phyloP scores from a whole-genome alignment of 2,329 filamentous ascomycete species.

The Hypomyces perniciosus region DNA sequence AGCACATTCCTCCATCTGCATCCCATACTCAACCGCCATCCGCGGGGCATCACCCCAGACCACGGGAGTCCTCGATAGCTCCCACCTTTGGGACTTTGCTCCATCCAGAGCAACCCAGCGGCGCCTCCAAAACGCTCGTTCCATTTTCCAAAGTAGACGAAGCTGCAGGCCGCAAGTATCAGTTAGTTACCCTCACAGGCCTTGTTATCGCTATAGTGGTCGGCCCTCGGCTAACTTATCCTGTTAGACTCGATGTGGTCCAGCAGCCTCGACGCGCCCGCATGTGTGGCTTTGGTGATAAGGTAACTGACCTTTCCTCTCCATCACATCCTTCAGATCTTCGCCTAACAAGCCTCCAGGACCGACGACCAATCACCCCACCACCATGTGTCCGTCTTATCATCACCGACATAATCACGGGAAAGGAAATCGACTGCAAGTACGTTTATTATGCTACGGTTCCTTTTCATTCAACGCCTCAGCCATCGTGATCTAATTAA shows the following conservation, averaged over 20 bases:
- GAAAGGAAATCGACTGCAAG: constrained; percentile 79
- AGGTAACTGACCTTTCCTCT: constrained; percentile 48
- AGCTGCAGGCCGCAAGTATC: constrained; percentile 28
- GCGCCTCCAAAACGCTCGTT: constrained; percentile 18
- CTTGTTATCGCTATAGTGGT: not conserved
- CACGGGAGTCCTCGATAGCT: constrained; percentile 19
- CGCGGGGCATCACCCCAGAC: constrained; percentile 15
- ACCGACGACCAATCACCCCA: constrained; percentile 90
- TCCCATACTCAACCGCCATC: not conserved
- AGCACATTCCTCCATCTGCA: not conserved
- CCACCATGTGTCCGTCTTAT: constrained; percentile 85
- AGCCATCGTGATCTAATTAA: not conserved
- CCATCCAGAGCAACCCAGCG: constrained; percentile 3
- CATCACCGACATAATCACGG: constrained; percentile 66
- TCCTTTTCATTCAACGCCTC: not conserved
- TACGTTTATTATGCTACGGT: constrained; percentile 37
- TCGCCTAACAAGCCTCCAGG: constrained; percentile 43
- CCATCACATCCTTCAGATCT: not conserved
- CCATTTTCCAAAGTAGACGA: constrained; percentile 31
- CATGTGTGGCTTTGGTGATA: constrained; percentile 99
- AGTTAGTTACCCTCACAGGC: constrained; percentile 21
- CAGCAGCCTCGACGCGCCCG: constrained; percentile 90
- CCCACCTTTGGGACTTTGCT: constrained; percentile 9
- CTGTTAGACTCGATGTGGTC: constrained; percentile 62
- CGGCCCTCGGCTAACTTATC: constrained; percentile 14